Percentiles rank a stretch among this genome's conserved stretches.
Evolutionary conservation across 352 stramenopile species (phyloP).

Genomic region (Pythium phragmiticola): DNA sequence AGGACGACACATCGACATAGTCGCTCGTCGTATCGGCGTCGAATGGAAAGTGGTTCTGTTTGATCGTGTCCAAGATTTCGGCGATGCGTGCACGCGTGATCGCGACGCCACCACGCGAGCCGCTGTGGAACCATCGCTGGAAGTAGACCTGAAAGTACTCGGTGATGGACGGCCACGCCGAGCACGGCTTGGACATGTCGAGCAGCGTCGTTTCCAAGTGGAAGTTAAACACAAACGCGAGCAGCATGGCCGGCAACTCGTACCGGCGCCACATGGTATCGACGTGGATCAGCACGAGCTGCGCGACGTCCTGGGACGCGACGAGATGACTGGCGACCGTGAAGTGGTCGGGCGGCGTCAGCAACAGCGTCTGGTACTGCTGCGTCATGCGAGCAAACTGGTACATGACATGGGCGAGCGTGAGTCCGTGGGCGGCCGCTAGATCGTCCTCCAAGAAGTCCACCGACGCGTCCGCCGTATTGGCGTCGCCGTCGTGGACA

Average conservation of each 20-base stretch:
- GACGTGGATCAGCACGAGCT: conserved; percentile 48
- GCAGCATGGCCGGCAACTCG: conserved; percentile 66
- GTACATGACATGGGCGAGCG: conserved; percentile 76
- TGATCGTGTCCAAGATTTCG: conserved; percentile 61
- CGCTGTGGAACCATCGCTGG: conserved; percentile 52
- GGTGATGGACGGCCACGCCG: conserved; percentile 54
- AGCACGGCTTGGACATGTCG: conserved; percentile 45
- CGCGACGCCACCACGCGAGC: conserved; percentile 1
- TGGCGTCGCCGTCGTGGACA: conserved; percentile 18
- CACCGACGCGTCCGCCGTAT: conserved; percentile 13
- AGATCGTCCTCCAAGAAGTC: conserved; percentile 36
- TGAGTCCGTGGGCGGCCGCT: conserved; percentile 42
- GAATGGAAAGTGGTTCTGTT: conserved; percentile 71
- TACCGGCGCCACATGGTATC: conserved; percentile 70
- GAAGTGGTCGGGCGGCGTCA: conserved; percentile 19
- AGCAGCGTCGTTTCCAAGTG: conserved; percentile 61
- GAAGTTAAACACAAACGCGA: conserved; percentile 81
- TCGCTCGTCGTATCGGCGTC: conserved; percentile 67
- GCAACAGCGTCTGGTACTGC: conserved; percentile 47
- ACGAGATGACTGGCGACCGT: conserved; percentile 16
- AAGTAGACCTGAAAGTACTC: conserved; percentile 74
- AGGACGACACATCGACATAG: conserved; percentile 78
- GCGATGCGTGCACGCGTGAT: conserved; percentile 39
- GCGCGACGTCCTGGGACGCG: conserved; percentile 29
- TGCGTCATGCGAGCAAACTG: conserved; percentile 73